Percentiles rank a stretch among this genome's conserved stretches.
Conservation (phyloP, 352 stramenopile genomes). For the Globisporangium acanthophoron region DNA sequence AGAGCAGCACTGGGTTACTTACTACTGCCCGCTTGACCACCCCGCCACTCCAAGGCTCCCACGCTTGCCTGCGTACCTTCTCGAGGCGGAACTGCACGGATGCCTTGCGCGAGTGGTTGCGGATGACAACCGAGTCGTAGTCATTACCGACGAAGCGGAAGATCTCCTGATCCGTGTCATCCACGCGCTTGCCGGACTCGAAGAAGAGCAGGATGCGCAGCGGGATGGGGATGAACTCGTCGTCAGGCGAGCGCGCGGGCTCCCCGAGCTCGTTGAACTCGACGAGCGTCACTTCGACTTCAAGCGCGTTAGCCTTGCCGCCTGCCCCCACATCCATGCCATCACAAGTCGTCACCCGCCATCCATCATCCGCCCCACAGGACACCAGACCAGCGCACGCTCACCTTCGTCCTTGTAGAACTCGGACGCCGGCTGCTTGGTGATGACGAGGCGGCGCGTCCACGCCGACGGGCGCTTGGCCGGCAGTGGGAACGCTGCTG, state of each 20-base stretch:
- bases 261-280: slow-evolving; percentile 76
- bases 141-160: slow-evolving; percentile 85
- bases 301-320: slow-evolving; percentile 74
- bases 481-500: not conserved
- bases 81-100: slow-evolving; percentile 79
- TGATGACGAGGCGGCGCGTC: slow-evolving; percentile 76
- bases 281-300: slow-evolving; percentile 74
- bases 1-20: no score
- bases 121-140: slow-evolving; percentile 81
- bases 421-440: slow-evolving; percentile 76
- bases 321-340: slow-evolving; percentile 14
- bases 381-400: not conserved
- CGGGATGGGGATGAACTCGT: slow-evolving; percentile 79
- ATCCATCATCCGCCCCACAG: not conserved
- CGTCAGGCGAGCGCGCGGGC: slow-evolving; percentile 48
- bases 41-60: not conserved
- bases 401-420: slow-evolving; percentile 87
- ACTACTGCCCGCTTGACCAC: not conserved
- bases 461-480: slow-evolving; percentile 38
- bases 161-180: slow-evolving; percentile 82
- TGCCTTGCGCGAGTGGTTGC: slow-evolving; percentile 45
- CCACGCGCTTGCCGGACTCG: slow-evolving; percentile 80
- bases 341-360: not conserved
- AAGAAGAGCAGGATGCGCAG: slow-evolving; percentile 79
- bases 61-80: slow-evolving; percentile 31